Base-by-base conservation (phyloP, 306 rosid genomes). In the Rubus idaeus region DNA sequence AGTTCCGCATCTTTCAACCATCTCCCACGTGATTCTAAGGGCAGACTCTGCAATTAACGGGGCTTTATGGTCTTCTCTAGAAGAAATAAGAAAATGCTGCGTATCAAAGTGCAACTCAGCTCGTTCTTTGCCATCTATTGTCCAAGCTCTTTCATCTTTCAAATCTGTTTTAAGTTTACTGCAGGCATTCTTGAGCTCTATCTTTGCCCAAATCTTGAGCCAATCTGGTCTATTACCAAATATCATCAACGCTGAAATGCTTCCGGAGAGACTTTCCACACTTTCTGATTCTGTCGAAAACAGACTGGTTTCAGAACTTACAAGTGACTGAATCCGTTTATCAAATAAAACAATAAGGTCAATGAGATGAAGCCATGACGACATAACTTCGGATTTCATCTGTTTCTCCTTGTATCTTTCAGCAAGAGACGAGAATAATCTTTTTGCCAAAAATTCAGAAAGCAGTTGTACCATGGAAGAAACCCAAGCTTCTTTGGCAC, bases 401-500 rank as follows among this genome's bases (percentile, higher is more conserved):
- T 80, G 62, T 79, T 79, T 86, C 51, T 74, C 76, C 61, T 74
- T 52, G 84, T 89, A 89, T 64, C 82, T 86, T 77, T 86, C 86
- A 35, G 87, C 85, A 58, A 91, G 94, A 70, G 60, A 71, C 77
- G 89, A 5, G 78, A 91, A 80, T 73, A 83, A 46, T 16, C 76
- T 83, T 68, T 89, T 89, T 41, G 73, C 89, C 73, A 91, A 88
- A 83, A 86, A 89, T 74, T 84, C 84, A 56, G 90, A 89, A 69
- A 91, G 90, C 82, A 81, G 78, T 79, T 77, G 90, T 70, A 91
- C 88, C 89, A 91, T 86, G 53, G 94, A 89, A 76, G 78, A 80
- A 50, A 89, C 87, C 97, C 97, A 91, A 66, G 97, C 91, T 75
- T 91, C 97, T 85, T 85, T 86, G 68, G 97, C 94, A 77, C 97